A percentile compares a stretch with the other conserved stretches of the same genome.
Evolutionary conservation across 2,329 filamentous ascomycete species (phyloP).

Genomic region (Diaporthe australafricana): DNA sequence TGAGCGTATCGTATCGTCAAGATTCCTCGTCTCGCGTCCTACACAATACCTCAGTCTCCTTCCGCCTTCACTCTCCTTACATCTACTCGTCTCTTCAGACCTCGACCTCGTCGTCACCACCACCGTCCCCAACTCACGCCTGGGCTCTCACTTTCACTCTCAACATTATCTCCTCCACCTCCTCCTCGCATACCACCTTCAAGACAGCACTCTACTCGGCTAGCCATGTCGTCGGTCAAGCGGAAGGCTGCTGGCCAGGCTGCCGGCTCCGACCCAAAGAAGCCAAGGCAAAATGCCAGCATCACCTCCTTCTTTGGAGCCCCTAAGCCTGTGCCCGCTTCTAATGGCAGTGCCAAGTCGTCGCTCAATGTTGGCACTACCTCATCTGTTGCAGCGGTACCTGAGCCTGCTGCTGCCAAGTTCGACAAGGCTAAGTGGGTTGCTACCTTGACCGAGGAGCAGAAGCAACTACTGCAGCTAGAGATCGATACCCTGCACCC

Average conservation of each 20-base stretch:
- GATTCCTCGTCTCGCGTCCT: constrained; percentile 31
- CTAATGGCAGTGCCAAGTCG: constrained; percentile 35
- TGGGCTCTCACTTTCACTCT: not conserved
- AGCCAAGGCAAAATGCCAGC: constrained; percentile 78
- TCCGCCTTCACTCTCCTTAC: not conserved
- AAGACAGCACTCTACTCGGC: not conserved
- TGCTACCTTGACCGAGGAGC: constrained; percentile 81
- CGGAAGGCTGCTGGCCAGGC: constrained; percentile 74
- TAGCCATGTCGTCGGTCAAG: constrained; percentile 63
- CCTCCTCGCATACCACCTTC: not conserved
- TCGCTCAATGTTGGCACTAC: constrained; percentile 33
- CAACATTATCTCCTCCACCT: not conserved
- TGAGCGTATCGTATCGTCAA: constrained; percentile 18
- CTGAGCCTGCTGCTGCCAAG: constrained; percentile 56
- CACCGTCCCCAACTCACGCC: not conserved
- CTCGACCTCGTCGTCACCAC: not conserved
- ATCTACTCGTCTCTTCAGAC: not conserved
- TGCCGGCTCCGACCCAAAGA: constrained; percentile 69
- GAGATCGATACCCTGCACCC: constrained; percentile 94
- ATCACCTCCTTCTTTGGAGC: constrained; percentile 91
- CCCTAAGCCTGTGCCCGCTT: constrained; percentile 64
- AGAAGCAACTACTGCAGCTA: constrained; percentile 83
- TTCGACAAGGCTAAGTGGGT: constrained; percentile 95
- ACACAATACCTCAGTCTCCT: constrained; percentile 21
- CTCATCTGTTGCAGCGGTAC: constrained; percentile 40